These are phyloP conservation scores for Barbatosphaeria neglecta DNA, from an alignment of 495 filamentous ascomycete species.

Conservation along the genomic window DNA sequence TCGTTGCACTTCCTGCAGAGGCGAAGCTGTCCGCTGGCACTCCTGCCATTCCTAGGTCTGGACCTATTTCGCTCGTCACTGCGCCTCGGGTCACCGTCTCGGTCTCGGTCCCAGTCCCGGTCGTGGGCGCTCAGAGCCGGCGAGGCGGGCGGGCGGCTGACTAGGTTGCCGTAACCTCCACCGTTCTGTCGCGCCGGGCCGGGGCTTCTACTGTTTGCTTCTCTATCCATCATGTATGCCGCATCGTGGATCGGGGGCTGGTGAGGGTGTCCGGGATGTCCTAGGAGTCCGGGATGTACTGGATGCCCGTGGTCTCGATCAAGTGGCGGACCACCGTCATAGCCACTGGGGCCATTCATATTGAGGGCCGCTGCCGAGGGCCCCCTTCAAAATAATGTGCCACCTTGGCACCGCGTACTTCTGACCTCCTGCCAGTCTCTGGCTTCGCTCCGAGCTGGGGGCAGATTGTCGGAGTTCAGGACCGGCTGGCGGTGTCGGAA, in stretches of 20 bases:
- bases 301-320: neutral
- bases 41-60: conserved; percentile 29
- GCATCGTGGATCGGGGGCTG: conserved; percentile 1
- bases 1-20: conserved; percentile 83
- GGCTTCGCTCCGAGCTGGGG: neutral
- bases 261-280: too few species aligned
- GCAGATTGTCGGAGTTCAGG: too few species aligned
- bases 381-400: neutral
- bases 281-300: too few species aligned
- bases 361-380: neutral
- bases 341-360: neutral
- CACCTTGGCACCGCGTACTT: neutral
- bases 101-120: conserved; percentile 16
- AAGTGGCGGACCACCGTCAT: neutral
- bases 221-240: conserved; percentile 22
- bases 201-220: conserved; percentile 21
- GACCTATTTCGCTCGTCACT: conserved; percentile 40
- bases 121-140: conserved; percentile 27
- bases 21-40: conserved; percentile 42
- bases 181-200: conserved; percentile 27
- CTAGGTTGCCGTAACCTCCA: conserved; percentile 12
- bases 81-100: conserved; percentile 21
- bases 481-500: too few species aligned
- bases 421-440: neutral
- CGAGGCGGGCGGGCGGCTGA: conserved; percentile 20